Percentiles rank a stretch among this genome's conserved stretches.
Conservation (phyloP, 352 stramenopile genomes). For the Phytophthora uliginosa region DNA sequence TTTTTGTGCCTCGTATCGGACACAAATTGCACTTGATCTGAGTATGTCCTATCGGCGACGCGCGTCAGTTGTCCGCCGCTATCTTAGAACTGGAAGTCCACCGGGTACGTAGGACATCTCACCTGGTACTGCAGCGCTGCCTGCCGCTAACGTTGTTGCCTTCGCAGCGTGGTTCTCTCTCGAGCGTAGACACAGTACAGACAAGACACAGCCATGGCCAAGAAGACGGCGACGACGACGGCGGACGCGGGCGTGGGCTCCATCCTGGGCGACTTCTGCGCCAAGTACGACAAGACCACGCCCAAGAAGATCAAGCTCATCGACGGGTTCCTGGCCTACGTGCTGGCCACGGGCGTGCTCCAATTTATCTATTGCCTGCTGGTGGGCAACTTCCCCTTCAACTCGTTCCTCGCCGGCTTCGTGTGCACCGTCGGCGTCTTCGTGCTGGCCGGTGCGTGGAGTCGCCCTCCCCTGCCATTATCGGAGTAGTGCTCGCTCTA, state of each 20-base stretch:
- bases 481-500: too few relatives aligned
- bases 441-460: slow-evolving; percentile 81
- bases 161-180: slow-evolving; percentile 17
- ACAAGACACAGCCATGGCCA: slow-evolving; percentile 34
- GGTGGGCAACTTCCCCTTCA: slow-evolving; percentile 94
- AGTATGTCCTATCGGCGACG: not conserved
- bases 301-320: slow-evolving; percentile 93
- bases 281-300: slow-evolving; percentile 87
- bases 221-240: slow-evolving; percentile 40
- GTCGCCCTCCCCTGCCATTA: not conserved
- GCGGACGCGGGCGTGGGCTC: slow-evolving; percentile 43
- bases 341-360: slow-evolving; percentile 87
- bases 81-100: not conserved
- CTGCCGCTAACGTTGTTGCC: not conserved
- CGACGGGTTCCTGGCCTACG: slow-evolving; percentile 92
- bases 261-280: slow-evolving; percentile 73
- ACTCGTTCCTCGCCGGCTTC: slow-evolving; percentile 94
- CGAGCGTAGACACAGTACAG: slow-evolving; percentile 8
- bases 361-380: slow-evolving; percentile 94
- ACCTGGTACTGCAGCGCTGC: not conserved
- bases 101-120: not conserved
- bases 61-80: not conserved
- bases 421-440: slow-evolving; percentile 93
- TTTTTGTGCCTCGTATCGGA: not conserved
- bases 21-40: not conserved